These are phyloP conservation scores for Turnera subulata DNA, from an alignment of 345 rosid species.

Conservation along the genomic window DNA sequence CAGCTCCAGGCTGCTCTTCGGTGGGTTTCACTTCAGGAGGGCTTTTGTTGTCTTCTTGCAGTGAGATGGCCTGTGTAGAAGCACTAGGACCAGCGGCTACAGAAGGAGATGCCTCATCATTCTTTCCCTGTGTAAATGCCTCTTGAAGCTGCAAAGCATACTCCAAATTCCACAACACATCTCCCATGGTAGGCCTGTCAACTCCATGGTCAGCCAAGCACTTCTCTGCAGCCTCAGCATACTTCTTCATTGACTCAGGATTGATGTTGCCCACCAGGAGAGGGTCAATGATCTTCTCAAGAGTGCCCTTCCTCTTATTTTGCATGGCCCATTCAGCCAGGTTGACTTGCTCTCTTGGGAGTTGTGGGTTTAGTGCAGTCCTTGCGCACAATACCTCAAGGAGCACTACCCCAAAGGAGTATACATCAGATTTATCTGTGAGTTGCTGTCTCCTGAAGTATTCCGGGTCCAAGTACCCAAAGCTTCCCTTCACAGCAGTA, in stretches of 20 bases:
- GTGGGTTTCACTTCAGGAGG: slow-evolving; percentile 38
- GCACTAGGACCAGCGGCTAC: slow-evolving; percentile 21
- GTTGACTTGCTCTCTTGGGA: slow-evolving; percentile 68
- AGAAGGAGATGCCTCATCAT: slow-evolving; percentile 34
- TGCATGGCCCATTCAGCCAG: slow-evolving; percentile 73
- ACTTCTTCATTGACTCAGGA: slow-evolving; percentile 59
- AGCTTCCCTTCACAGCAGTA: slow-evolving; percentile 56
- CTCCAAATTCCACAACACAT: slow-evolving; percentile 67
- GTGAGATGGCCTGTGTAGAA: slow-evolving; percentile 23
- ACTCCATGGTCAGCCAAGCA: slow-evolving; percentile 53
- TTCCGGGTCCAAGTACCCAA: slow-evolving; percentile 62
- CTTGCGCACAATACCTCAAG: slow-evolving; percentile 61
- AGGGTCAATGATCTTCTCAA: slow-evolving; percentile 49
- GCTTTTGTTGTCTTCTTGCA: slow-evolving; percentile 32
- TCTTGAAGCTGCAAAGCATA: slow-evolving; percentile 79
- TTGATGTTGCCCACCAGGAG: slow-evolving; percentile 40
- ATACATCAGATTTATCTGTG: slow-evolving; percentile 62
- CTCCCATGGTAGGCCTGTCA: slow-evolving; percentile 63
- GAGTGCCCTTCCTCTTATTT: slow-evolving; percentile 42
- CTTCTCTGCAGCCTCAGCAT: slow-evolving; percentile 56
- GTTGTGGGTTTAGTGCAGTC: slow-evolving; percentile 54
- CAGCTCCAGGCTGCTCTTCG: slow-evolving; percentile 63
- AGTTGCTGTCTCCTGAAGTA: slow-evolving; percentile 65
- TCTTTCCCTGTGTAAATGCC: slow-evolving; percentile 46
- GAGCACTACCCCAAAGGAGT: slow-evolving; percentile 65